Conservation (phyloP, 2,329 filamentous ascomycete genomes). For the Penicillium oxalicum region DNA sequence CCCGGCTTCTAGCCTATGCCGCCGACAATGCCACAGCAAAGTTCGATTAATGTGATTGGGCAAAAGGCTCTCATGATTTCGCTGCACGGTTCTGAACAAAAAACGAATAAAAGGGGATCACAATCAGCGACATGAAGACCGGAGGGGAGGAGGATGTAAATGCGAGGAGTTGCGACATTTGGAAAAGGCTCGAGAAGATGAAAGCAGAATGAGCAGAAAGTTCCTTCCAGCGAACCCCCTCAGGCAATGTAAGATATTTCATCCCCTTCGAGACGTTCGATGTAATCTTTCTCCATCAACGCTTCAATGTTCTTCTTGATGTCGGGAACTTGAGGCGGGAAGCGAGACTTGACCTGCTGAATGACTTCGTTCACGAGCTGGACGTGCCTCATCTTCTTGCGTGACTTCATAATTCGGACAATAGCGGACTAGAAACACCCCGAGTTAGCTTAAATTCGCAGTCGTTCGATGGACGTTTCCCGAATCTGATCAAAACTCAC, state of each 20-base stretch:
- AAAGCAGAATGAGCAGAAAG: neutral
- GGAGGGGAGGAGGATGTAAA: neutral
- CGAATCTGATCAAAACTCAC: conserved; percentile 49
- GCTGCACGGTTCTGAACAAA: neutral
- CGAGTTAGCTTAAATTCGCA: no score
- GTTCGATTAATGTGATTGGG: no score
- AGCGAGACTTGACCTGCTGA: conserved; percentile 85
- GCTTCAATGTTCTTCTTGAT: conserved; percentile 99
- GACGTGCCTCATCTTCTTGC: conserved; percentile 97
- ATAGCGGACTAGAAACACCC: conserved; percentile 70
- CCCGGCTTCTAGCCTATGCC: conserved; percentile 3
- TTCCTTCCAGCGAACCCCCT: conserved; percentile 17
- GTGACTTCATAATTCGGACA: conserved; percentile 98
- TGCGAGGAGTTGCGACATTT: conserved; percentile 3
- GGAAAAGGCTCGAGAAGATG: conserved; percentile 4
- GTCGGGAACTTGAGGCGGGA: conserved; percentile 85
- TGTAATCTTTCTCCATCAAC: conserved; percentile 95
- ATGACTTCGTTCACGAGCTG: conserved; percentile 94
- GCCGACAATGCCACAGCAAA: neutral
- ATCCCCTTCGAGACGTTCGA: conserved; percentile 90
- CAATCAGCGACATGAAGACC: neutral
- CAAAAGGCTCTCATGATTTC: no score
- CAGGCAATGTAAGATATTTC: conserved; percentile 91
- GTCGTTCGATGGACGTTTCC: no score
- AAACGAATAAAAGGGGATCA: conserved; percentile 1